Conservation (phyloP, 306 rosid genomes). For the Rosa persica region DNA sequence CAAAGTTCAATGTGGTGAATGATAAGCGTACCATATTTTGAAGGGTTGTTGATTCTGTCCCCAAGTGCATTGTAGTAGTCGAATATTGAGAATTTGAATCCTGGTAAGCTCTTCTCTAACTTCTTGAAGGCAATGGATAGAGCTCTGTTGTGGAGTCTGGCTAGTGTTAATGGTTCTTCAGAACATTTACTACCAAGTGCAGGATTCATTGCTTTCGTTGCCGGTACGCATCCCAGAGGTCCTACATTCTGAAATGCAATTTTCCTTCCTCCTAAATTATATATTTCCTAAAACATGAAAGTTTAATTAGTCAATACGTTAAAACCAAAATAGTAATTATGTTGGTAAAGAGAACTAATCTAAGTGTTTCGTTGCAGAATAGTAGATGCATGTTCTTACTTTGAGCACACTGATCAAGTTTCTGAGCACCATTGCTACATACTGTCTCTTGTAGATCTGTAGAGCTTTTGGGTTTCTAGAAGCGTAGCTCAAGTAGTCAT, state of each 20-base stretch:
- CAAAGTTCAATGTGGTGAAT: neutral
- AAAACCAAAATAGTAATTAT: too few species aligned
- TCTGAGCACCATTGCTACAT: neutral
- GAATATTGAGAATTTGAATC: conserved; percentile 44
- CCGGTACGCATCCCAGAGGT: conserved; percentile 33
- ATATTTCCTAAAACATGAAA: neutral
- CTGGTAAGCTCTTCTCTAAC: conserved; percentile 37
- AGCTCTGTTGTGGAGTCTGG: conserved; percentile 35
- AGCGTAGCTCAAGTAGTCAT: neutral
- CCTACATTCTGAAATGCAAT: conserved; percentile 3
- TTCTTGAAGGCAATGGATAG: conserved; percentile 30
- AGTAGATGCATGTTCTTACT: neutral
- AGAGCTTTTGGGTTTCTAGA: too few species aligned
- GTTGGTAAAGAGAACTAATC: too few species aligned
- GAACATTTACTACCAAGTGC: conserved; percentile 28
- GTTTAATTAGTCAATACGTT: too few species aligned
- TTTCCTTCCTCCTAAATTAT: neutral
- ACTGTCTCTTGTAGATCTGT: too few species aligned
- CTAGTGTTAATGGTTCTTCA: conserved; percentile 23
- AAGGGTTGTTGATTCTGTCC: conserved; percentile 36
- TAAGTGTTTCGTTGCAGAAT: too few species aligned
- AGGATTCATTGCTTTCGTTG: neutral
- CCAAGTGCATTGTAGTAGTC: conserved; percentile 8
- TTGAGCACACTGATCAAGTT: neutral
- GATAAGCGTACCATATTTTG: conserved; percentile 46